Evolutionary conservation across 2,329 filamentous ascomycete genomes (phyloP).

Genomic region (Rosellinia necatrix): DNA sequence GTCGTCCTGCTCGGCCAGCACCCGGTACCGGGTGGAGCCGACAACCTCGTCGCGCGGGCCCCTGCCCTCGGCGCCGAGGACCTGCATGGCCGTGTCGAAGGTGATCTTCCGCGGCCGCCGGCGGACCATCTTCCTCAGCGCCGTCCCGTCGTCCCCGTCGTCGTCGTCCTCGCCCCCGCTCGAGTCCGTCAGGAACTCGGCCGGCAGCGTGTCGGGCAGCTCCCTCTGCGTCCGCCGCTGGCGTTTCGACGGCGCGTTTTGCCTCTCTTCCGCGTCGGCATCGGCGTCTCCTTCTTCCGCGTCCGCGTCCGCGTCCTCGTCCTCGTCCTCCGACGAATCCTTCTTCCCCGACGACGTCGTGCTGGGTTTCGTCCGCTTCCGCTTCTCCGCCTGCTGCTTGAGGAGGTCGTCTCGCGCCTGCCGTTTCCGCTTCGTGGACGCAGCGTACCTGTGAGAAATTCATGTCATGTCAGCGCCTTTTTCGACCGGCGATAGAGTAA

Average conservation of each 20-base stretch:
- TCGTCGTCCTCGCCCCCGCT: constrained; percentile 31
- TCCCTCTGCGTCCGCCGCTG: constrained; percentile 41
- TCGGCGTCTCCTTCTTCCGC: constrained; percentile 12
- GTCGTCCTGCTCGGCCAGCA: constrained; percentile 51
- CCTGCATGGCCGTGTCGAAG: constrained; percentile 47
- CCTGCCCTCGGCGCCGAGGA: constrained; percentile 45
- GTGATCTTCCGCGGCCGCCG: constrained; percentile 49
- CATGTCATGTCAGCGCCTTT: constrained; percentile 11
- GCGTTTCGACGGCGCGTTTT: constrained; percentile 33
- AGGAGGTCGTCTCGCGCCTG: constrained; percentile 59
- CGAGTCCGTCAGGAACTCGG: constrained; percentile 58
- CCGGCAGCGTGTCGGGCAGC: constrained; percentile 55
- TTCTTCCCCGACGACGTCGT: neutral
- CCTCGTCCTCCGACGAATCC: constrained; percentile 12
- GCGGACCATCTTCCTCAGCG: constrained; percentile 32
- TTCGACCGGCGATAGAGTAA: neutral
- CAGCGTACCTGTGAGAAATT: constrained; percentile 54
- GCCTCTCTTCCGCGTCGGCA: constrained; percentile 28
- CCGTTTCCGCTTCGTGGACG: constrained; percentile 58
- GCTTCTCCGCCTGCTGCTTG: constrained; percentile 59
- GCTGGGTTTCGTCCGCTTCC: constrained; percentile 44
- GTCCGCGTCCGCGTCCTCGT: constrained; percentile 7
- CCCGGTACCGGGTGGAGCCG: constrained; percentile 60
- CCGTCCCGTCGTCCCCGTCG: constrained; percentile 24
- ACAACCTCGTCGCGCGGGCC: constrained; percentile 53